phyloP scores from a whole-genome alignment of 1,284 basidiomycete genomes.

The Fomes fomentarius region DNA sequence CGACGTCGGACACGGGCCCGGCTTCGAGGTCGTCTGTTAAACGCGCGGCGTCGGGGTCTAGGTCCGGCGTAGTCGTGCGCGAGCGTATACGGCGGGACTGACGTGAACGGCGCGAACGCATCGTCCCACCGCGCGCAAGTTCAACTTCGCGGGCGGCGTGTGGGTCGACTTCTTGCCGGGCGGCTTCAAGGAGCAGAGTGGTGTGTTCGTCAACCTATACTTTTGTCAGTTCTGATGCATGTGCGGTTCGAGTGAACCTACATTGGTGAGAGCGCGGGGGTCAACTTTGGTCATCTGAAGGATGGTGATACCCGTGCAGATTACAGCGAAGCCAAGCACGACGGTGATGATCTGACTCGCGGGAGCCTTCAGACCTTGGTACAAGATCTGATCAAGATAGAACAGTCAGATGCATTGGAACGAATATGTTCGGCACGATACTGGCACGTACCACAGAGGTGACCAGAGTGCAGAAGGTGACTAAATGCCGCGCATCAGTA shows the following conservation, averaged over 20 bases:
- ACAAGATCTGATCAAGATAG: conserved; percentile 48
- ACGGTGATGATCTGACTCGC: conserved; percentile 59
- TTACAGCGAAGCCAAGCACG: conserved; percentile 60
- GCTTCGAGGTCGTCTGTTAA: conserved; percentile 20
- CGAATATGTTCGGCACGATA: neutral
- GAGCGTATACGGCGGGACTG: conserved; percentile 15
- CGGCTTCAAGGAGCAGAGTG: conserved; percentile 32
- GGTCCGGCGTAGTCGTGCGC: conserved; percentile 13
- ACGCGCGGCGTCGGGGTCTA: conserved; percentile 9
- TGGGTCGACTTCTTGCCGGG: conserved; percentile 33
- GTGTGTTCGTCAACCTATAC: conserved; percentile 32
- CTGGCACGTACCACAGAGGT: conserved; percentile 43
- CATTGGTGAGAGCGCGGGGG: conserved; percentile 43
- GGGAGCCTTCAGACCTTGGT: conserved; percentile 64
- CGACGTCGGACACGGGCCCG: conserved; percentile 14
- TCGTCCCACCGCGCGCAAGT: conserved; percentile 23
- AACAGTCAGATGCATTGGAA: neutral
- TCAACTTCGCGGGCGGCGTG: conserved; percentile 24
- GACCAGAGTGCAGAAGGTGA: conserved; percentile 59
- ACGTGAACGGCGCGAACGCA: conserved; percentile 30
- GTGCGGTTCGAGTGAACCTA: conserved; percentile 7
- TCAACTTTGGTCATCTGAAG: conserved; percentile 72
- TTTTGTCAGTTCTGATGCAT: neutral
- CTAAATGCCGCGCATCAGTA: conserved; percentile 19
- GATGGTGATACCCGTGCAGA: conserved; percentile 61